Evolutionary conservation across 2,329 filamentous ascomycete genomes (phyloP), one percentile per base, ranked within the genome.

Genomic region (Dryadomyces quercus-mongolicae): DNA sequence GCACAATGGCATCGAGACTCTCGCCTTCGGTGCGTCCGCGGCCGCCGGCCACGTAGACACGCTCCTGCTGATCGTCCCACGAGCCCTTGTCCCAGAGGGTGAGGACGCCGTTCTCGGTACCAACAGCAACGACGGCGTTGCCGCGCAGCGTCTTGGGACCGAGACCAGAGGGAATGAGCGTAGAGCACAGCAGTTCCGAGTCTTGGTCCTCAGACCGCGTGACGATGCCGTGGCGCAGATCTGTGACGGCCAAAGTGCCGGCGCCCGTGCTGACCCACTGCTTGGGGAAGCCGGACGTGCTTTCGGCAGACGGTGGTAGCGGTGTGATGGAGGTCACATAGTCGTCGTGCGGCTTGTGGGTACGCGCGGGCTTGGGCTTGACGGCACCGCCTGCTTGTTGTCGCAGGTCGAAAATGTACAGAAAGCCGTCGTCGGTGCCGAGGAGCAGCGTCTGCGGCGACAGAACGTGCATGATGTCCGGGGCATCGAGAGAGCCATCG

Each of bases 181-280:
- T 74, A 1, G 86, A 86, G 63, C 85, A 87, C n/a, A 96, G 76
- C 56, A 97, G 72, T 68, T 97, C 89, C 60, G 96, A 91, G 62
- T 94, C 93, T 66, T 97, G 93, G 63, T 97, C 90, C 65, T 96
- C 93, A 60, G 89, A 95, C 56, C 85, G 85, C 3, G 91, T 85
- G 46, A 97, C 72, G 6, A 96, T 88, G 15, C 92, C 92, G 49
- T 88, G 78, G 22, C 92, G 82, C 47, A 96, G 74, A 66, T 98
- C 93, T 0, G 90, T 95, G 42, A 96, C 84, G 1, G 90, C 88
- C 20, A 98, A 73, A 0, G 92, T 97, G 1, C 88, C 92, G 47
- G 90, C 91, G 38, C 93, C 93, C 0, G 91, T 96, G 42, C 86
- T 93, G 52, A 96, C 80, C 86, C 90, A 98, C 70, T 97, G 92